Evolutionary conservation across 768 basidiomycete genomes (phyloP), one percentile per base, ranked within the genome.

Genomic region (Hericium rajendrae): DNA sequence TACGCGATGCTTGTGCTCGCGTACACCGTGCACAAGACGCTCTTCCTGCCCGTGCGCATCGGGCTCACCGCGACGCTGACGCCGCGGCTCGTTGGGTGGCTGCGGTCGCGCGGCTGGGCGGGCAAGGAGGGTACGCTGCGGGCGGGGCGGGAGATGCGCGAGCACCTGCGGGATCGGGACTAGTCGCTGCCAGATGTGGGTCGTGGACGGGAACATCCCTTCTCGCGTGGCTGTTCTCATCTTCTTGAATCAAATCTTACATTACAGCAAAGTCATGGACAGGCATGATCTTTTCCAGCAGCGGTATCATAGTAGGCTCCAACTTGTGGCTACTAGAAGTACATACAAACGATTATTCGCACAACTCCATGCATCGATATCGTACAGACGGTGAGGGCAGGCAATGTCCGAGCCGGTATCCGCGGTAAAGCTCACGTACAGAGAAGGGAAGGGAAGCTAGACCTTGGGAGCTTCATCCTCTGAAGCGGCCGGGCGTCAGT

Each of bases 21-120:
- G 3, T 99, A 94, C 71, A 87, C 89, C 18, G 82, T 99, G 54
- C 97, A 99, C 80, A 99, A 99, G 74, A 95, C 91, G 0, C 66
- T 92, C 1, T 89, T 97, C 67, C 68, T 98, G 20, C 97, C 97
- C 9, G 70, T 99, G 22, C 77, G 97, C 41, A 81, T 97, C 0
- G 97, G 93, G 0, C 71, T 94, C 60, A 97, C 95, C 0, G 92
- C 90, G 1, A 85, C 84, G 1, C 72, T 90, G 53, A 95, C 94
- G 0, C 94, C 94, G 0, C 78, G 78, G 61, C 69, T 97, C n/a
- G 94, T 97, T 4, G 77, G 78, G 18, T 95, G 91, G 90, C 72
- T 97, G 54, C 76, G 81, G n/a, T 72, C 70, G 38, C 73, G 85
- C 60, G 93, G 94, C 1, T 97, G 92, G 92, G 84, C 82, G 2